These are phyloP conservation scores for Solanum sejunctum DNA, from an alignment of 257 asterid genomes.

Conservation along the genomic window DNA sequence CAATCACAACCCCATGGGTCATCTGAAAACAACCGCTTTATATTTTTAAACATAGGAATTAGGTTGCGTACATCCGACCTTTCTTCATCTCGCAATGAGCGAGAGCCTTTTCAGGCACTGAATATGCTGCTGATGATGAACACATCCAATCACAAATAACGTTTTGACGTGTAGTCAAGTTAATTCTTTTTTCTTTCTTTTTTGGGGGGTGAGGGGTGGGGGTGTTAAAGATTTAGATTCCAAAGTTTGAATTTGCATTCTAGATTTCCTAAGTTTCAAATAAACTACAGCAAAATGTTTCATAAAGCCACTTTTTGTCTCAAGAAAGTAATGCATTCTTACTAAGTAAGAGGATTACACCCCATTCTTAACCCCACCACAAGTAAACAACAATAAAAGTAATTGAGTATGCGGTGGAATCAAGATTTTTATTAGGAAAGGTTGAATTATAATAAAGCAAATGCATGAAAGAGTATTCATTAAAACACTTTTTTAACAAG, in stretches of 20 bases:
- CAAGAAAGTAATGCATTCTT: background rate
- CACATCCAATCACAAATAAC: too few species aligned
- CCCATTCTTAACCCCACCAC: background rate
- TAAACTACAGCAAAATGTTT: background rate
- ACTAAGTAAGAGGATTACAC: background rate
- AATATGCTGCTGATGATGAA: too few species aligned
- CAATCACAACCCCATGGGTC: too few species aligned
- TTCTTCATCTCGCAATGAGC: too few species aligned
- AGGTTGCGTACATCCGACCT: too few species aligned
- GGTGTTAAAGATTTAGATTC: too few species aligned
- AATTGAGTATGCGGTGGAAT: background rate
- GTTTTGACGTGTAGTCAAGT: background rate
- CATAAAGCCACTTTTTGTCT: background rate
- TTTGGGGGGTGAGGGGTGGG: too few species aligned
- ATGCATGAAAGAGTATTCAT: too few species aligned
- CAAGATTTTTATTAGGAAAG: background rate
- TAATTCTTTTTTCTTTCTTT: too few species aligned
- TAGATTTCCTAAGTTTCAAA: background rate
- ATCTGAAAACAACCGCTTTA: too few species aligned
- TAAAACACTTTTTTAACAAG: background rate
- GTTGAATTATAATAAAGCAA: background rate
- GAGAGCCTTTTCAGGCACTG: too few species aligned
- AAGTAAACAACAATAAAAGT: background rate
- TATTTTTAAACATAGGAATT: too few species aligned
- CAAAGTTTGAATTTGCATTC: background rate